These are phyloP conservation scores for Tolypocladium pustulatum DNA, from an alignment of 2,329 filamentous ascomycete genomes.

Conservation along the genomic window DNA sequence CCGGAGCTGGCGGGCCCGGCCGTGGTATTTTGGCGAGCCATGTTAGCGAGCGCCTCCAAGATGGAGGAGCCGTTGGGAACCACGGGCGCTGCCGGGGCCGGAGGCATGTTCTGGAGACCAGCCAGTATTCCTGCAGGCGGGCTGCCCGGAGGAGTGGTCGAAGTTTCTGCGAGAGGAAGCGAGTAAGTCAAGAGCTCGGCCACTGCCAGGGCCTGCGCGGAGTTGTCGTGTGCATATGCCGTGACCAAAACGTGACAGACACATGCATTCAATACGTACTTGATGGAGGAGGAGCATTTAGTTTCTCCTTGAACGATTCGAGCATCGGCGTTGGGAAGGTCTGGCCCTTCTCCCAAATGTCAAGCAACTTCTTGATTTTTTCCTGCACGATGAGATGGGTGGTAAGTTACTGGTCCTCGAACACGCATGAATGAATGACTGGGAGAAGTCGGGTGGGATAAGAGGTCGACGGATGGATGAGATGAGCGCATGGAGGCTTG, in stretches of 20 bases:
- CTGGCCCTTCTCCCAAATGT: constrained; percentile 94
- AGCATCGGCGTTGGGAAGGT: constrained; percentile 81
- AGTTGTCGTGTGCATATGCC: background rate
- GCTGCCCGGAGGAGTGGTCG: constrained; percentile 62
- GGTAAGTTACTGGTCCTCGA: constrained; percentile 25
- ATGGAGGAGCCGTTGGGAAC: constrained; percentile 49
- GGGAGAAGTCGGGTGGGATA: background rate
- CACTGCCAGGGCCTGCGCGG: background rate
- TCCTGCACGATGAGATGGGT: constrained; percentile 53
- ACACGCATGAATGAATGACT: background rate
- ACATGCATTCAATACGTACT: constrained; percentile 43
- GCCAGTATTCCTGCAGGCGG: constrained; percentile 37
- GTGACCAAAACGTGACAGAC: no score
- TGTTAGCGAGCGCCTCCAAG: constrained; percentile 68
- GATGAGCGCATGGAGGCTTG: background rate
- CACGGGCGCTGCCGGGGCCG: constrained; percentile 26
- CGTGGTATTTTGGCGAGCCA: constrained; percentile 62
- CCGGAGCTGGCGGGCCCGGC: constrained; percentile 30
- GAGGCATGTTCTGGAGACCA: constrained; percentile 21
- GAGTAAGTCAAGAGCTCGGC: background rate
- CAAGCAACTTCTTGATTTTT: constrained; percentile 86
- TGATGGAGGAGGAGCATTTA: constrained; percentile 49
- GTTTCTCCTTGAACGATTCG: constrained; percentile 68
- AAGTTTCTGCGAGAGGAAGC: constrained; percentile 39
- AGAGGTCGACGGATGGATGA: background rate